Conservation (phyloP, 1,284 basidiomycete genomes). For the Hymenochaete sp. region DNA sequence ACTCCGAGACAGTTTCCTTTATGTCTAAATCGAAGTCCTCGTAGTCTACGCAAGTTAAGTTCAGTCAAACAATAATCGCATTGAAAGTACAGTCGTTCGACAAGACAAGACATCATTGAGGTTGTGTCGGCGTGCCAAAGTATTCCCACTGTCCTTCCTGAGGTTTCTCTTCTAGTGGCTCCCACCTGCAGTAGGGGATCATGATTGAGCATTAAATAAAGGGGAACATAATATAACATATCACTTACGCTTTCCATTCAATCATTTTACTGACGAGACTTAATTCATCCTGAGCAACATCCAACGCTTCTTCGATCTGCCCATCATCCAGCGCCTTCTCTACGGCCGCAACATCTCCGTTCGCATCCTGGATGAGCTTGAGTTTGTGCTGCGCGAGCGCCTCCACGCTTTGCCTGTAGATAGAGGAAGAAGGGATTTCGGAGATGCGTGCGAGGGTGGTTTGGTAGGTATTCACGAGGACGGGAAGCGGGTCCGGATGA, state of each 20-base stretch:
- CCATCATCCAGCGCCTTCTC: conserved; percentile 73
- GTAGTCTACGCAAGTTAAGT: no score
- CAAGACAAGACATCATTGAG: conserved; percentile 2
- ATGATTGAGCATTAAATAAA: conserved; percentile 9
- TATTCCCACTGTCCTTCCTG: conserved; percentile 84
- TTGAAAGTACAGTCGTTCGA: background rate
- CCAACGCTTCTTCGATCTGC: conserved; percentile 77
- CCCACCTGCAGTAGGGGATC: conserved; percentile 55
- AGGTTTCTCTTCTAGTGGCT: conserved; percentile 75
- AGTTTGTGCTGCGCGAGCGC: conserved; percentile 82
- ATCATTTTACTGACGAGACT: conserved; percentile 75
- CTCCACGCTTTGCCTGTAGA: conserved; percentile 88
- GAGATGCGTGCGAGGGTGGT: conserved; percentile 69
- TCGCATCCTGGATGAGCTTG: conserved; percentile 59
- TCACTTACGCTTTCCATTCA: conserved; percentile 92
- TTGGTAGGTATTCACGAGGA: conserved; percentile 69
- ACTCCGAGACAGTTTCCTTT: conserved; percentile 11
- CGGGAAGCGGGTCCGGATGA: conserved; percentile 74
- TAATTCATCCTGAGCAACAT: conserved; percentile 80
- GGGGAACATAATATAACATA: conserved; percentile 7
- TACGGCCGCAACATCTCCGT: conserved; percentile 53
- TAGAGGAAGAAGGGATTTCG: conserved; percentile 68
- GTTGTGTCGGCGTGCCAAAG: conserved; percentile 36
- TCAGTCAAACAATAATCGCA: no score
- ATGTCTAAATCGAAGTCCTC: background rate